A percentile compares a stretch with the other conserved stretches of the same genome.
Conservation (phyloP, 2,329 filamentous ascomycete genomes). For the Stachybotrys chartarum region DNA sequence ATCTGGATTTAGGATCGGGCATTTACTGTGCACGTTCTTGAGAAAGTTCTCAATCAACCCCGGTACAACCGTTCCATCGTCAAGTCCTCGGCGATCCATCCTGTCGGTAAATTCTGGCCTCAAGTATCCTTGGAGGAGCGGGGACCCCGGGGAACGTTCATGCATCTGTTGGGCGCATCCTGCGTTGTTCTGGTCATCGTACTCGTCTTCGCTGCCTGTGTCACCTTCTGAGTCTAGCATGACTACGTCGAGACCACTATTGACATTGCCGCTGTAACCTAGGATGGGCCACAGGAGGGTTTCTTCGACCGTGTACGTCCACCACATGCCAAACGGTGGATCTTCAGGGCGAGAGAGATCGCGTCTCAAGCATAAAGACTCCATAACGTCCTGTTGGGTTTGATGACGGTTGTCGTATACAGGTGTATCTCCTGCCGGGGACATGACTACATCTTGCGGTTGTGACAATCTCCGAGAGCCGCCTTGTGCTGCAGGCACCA, state of each 20-base stretch:
- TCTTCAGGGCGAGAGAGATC: conserved; percentile 1
- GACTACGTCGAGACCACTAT: conserved; percentile 1
- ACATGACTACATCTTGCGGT: background rate
- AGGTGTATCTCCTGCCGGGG: background rate
- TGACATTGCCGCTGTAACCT: conserved; percentile 1
- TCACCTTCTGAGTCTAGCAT: background rate
- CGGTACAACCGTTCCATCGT: conserved; percentile 1
- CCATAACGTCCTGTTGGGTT: conserved; percentile 1
- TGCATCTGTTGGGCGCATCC: too few relatives aligned
- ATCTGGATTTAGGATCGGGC: background rate
- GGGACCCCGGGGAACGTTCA: background rate
- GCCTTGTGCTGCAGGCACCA: background rate
- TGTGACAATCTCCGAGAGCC: background rate
- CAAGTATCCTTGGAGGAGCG: background rate
- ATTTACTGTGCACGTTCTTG: background rate
- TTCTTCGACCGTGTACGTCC: conserved; percentile 4
- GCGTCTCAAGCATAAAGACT: background rate
- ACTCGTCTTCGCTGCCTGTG: background rate
- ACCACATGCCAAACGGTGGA: conserved; percentile 3
- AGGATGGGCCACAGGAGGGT: conserved; percentile 3
- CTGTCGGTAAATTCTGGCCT: background rate
- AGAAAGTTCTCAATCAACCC: background rate
- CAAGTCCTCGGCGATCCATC: background rate
- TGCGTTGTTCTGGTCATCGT: too few relatives aligned
- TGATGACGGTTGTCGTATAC: conserved; percentile 1